Conservation (phyloP, 2,329 filamentous ascomycete genomes). For the Pyrenophora tritici-repentis region DNA sequence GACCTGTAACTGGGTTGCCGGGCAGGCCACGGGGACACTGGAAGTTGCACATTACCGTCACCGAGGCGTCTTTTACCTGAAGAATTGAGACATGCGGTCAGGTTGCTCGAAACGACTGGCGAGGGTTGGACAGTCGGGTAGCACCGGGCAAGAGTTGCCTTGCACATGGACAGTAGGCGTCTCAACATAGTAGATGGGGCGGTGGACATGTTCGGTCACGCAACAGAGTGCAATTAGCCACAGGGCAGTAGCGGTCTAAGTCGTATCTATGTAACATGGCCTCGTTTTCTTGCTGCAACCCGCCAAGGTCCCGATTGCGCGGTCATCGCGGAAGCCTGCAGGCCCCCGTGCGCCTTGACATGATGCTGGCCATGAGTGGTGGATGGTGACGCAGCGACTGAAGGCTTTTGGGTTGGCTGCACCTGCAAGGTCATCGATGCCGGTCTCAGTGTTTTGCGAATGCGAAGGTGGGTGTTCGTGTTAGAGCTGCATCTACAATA, state of each 20-base stretch:
- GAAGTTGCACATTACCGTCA: slow-evolving; percentile 43
- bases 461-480: no score
- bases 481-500: neutral
- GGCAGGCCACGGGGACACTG: slow-evolving; percentile 31
- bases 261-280: slow-evolving; percentile 42
- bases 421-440: neutral
- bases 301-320: slow-evolving; percentile 37
- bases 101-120: slow-evolving; percentile 25
- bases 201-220: slow-evolving; percentile 45
- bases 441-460: no score
- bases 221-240: slow-evolving; percentile 22
- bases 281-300: slow-evolving; percentile 41
- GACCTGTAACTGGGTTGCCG: slow-evolving; percentile 40
- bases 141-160: slow-evolving; percentile 38
- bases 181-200: slow-evolving; percentile 30
- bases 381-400: slow-evolving; percentile 29
- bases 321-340: slow-evolving; percentile 32
- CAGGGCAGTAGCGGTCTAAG: slow-evolving; percentile 27
- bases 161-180: slow-evolving; percentile 34
- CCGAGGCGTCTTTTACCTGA: slow-evolving; percentile 35
- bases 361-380: slow-evolving; percentile 21
- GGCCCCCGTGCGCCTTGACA: slow-evolving; percentile 27
- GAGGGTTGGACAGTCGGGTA: slow-evolving; percentile 34
- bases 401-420: slow-evolving; percentile 16
- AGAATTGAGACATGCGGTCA: slow-evolving; percentile 45